Percentiles rank a stretch among this genome's conserved stretches.
Evolutionary conservation across 768 basidiomycete species (phyloP).

Genomic region (Rhodotorula toruloides): DNA sequence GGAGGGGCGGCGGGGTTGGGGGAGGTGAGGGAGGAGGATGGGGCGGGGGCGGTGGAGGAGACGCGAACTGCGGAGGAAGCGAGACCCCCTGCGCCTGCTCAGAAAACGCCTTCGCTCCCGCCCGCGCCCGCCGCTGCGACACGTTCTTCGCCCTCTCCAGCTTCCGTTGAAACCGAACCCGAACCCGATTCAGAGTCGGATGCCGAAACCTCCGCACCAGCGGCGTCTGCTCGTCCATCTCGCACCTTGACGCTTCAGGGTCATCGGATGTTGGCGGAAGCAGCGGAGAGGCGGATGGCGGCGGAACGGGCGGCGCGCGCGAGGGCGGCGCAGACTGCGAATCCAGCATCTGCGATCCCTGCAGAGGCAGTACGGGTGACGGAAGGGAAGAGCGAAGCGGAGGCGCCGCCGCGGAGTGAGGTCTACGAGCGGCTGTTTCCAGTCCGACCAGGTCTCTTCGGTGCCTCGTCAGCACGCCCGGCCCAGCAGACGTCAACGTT

Average conservation of each 20-base stretch:
- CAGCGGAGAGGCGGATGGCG: conserved; percentile 20
- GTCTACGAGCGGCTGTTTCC: conserved; percentile 3
- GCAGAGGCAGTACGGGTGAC: not conserved
- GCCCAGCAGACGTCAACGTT: not conserved
- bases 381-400: conserved; percentile 3
- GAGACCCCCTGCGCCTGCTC: not conserved
- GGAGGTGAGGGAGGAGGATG: not conserved
- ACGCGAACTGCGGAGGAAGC: too few species aligned
- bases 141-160: not conserved
- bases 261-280: conserved; percentile 22
- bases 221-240: not conserved
- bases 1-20: not conserved
- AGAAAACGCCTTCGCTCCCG: too few species aligned
- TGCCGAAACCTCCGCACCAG: not conserved
- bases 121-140: too few species aligned
- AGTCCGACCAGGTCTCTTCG: not conserved
- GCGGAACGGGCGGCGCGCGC: not conserved
- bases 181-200: not conserved
- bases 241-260: not conserved
- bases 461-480: not conserved
- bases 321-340: not conserved
- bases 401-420: not conserved
- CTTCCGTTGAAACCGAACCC: not conserved
- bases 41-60: not conserved
- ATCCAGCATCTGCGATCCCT: not conserved